phyloP scores from a whole-genome alignment of 768 basidiomycete genomes.

The Pleurotus platypus region DNA sequence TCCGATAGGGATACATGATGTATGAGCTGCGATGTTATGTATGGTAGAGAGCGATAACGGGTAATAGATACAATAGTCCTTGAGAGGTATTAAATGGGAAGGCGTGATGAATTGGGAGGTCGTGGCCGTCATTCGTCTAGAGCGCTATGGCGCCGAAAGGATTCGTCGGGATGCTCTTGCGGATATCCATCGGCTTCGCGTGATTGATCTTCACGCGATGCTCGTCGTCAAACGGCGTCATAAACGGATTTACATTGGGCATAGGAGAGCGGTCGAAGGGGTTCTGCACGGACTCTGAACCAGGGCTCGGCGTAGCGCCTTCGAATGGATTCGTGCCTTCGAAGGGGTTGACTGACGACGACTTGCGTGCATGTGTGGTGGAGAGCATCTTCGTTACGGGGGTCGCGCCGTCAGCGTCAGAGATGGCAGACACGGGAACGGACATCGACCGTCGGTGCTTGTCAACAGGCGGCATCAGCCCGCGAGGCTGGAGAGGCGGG shows the following conservation, averaged over 20 bases:
- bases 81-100: not conserved
- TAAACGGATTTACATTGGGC: conserved; percentile 43
- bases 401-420: conserved; percentile 17
- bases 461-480: conserved; percentile 15
- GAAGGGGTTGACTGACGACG: conserved; percentile 31
- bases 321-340: conserved; percentile 5
- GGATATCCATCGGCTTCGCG: conserved; percentile 21
- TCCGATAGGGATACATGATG: not conserved
- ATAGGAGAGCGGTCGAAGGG: conserved; percentile 10
- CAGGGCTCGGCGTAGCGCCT: conserved; percentile 8
- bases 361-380: conserved; percentile 36
- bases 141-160: conserved; percentile 37
- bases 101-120: too few relatives aligned
- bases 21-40: not conserved
- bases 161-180: conserved; percentile 50
- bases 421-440: conserved; percentile 16
- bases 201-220: conserved; percentile 29
- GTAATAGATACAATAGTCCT: conserved; percentile 4
- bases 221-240: conserved; percentile 80
- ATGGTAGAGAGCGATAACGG: not conserved
- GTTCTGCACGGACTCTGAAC: conserved; percentile 1
- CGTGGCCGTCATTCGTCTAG: conserved; percentile 3
- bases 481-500: conserved; percentile 11
- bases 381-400: conserved; percentile 45
- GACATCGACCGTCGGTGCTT: conserved; percentile 14